These are phyloP conservation scores for Thalassiosira mediterranea DNA, from an alignment of 352 stramenopile genomes.

Conservation along the genomic window DNA sequence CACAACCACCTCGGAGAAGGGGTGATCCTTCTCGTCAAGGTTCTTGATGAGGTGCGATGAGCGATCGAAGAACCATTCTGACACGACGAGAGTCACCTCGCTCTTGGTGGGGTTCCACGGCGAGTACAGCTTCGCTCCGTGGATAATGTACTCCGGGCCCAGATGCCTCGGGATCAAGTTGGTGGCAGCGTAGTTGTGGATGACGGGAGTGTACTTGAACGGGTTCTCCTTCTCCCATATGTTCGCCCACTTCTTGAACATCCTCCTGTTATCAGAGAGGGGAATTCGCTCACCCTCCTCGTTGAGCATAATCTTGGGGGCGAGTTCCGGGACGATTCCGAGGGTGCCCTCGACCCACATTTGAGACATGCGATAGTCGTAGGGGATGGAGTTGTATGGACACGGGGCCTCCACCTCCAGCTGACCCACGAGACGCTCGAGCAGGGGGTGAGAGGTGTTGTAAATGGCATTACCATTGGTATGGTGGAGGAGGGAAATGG, in stretches of 20 bases:
- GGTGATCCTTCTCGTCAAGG: constrained; percentile 64
- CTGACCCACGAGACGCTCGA: too few relatives aligned
- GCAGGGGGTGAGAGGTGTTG: too few relatives aligned
- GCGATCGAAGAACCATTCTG: constrained; percentile 63
- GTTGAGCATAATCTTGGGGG: too few relatives aligned
- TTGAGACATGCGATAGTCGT: too few relatives aligned
- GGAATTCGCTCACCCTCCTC: constrained; percentile 64
- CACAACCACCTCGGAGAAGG: constrained; percentile 63
- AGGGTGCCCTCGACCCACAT: too few relatives aligned
- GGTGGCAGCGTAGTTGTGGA: too few relatives aligned
- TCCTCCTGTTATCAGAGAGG: constrained; percentile 52
- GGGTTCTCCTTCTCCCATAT: constrained; percentile 50
- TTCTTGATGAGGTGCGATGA: constrained; percentile 50
- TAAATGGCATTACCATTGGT: constrained; percentile 80
- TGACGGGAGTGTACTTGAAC: constrained; percentile 67
- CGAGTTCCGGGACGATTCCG: too few relatives aligned
- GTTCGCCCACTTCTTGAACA: constrained; percentile 55
- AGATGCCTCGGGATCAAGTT: too few relatives aligned
- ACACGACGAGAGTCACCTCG: constrained; percentile 59
- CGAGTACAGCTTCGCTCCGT: constrained; percentile 62
- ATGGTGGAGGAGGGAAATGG: too few relatives aligned
- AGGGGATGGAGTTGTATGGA: too few relatives aligned
- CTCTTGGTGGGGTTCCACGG: constrained; percentile 59
- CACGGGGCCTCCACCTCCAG: too few relatives aligned
- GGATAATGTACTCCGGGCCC: constrained; percentile 73